A percentile compares a stretch with the other conserved stretches of the same genome.
phyloP scores from a whole-genome alignment of 345 rosid species.

The Euphorbia peplus region DNA sequence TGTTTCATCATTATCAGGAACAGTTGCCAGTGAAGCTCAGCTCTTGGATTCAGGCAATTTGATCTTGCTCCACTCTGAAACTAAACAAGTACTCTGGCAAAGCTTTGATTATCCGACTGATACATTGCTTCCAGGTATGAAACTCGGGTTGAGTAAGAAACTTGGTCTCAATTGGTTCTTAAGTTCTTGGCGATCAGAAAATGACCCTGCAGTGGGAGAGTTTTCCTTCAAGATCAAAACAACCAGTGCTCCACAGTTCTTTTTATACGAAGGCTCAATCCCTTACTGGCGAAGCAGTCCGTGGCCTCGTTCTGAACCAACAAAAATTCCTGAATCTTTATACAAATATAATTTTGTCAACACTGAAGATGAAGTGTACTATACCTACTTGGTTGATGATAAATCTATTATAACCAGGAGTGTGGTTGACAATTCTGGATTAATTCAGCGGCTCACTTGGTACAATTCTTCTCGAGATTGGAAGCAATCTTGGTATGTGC shows the following conservation, averaged over 20 bases:
- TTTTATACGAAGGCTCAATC: background rate
- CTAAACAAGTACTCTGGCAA: constrained; percentile 10
- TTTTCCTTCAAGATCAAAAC: background rate
- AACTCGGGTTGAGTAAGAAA: background rate
- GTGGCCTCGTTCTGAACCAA: background rate
- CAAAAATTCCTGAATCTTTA: background rate
- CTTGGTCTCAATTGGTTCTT: background rate
- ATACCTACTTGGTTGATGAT: background rate
- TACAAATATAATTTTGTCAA: background rate
- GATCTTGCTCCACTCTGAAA: background rate
- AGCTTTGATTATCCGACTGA: constrained; percentile 21
- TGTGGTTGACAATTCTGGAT: constrained; percentile 1
- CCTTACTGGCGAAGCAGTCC: constrained; percentile 11
- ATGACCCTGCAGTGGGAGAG: constrained; percentile 15
- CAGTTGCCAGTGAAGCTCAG: background rate
- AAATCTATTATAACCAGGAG: background rate
- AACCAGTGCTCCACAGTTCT: constrained; percentile 9
- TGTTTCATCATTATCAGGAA: background rate
- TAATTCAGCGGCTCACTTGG: background rate
- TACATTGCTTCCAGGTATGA: background rate
- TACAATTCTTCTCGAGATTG: constrained; percentile 25
- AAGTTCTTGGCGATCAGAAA: constrained; percentile 20
- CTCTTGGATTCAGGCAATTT: constrained; percentile 13
- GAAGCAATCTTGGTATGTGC: constrained; percentile 37
- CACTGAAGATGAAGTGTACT: constrained; percentile 4